A percentile compares a stretch with the other conserved stretches of the same genome.
These are phyloP conservation scores for Beverwykella pulmonaria DNA, from an alignment of 495 filamentous ascomycete genomes.

Conservation along the genomic window DNA sequence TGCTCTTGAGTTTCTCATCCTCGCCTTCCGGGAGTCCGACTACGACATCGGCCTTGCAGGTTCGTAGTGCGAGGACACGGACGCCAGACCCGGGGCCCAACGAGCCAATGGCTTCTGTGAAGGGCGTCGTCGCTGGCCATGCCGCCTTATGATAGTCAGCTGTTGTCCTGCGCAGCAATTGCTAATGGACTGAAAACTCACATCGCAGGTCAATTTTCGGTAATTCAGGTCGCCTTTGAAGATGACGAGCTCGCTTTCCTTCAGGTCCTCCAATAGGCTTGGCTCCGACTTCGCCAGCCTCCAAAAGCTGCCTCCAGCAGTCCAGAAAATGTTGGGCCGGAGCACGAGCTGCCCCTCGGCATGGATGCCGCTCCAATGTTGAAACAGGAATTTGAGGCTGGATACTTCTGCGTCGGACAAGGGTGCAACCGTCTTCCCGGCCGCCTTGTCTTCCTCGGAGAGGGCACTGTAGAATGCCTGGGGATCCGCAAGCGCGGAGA, in stretches of 20 bases:
- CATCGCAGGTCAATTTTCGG: constrained; percentile 84
- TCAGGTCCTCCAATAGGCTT: constrained; percentile 75
- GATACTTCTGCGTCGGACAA: constrained; percentile 68
- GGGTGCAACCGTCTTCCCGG: constrained; percentile 57
- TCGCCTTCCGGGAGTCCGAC: constrained; percentile 80
- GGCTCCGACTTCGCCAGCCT: constrained; percentile 69
- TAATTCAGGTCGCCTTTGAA: constrained; percentile 99
- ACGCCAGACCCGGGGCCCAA: constrained; percentile 78
- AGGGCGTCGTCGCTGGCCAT: constrained; percentile 88
- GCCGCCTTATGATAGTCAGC: constrained; percentile 56
- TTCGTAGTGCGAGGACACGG: constrained; percentile 81
- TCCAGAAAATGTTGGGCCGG: constrained; percentile 88
- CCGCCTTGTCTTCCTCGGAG: constrained; percentile 63
- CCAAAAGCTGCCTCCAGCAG: constrained; percentile 81
- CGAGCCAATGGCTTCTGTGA: constrained; percentile 82
- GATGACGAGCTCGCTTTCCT: constrained; percentile 82
- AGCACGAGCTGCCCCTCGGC: constrained; percentile 79
- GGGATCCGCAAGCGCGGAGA: constrained; percentile 74
- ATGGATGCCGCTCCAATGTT: constrained; percentile 77
- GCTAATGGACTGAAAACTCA: constrained; percentile 51
- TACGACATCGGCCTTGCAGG: constrained; percentile 93
- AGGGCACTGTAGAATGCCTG: constrained; percentile 70
- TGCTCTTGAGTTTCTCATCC: constrained; percentile 74
- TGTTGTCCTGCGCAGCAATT: not conserved
- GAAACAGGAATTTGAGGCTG: constrained; percentile 74